Evolutionary conservation across 1,284 basidiomycete genomes (phyloP).

Genomic region (Leccinum insolens): DNA sequence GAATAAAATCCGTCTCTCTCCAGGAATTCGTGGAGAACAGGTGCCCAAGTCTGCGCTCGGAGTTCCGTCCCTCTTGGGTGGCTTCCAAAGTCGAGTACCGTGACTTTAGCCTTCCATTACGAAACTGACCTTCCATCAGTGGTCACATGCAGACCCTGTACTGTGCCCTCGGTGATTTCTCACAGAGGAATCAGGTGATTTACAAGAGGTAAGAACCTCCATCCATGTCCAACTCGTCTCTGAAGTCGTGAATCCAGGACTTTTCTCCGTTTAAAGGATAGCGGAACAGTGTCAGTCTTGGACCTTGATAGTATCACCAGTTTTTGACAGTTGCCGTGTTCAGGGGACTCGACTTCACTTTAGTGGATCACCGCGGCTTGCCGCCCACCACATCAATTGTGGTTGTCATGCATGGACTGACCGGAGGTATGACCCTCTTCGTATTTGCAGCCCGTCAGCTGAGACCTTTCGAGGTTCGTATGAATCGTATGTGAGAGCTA

Average conservation of each 20-base stretch:
- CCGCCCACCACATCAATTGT: conserved; percentile 76
- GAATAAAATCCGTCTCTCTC: conserved; percentile 40
- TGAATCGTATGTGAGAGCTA: conserved; percentile 86
- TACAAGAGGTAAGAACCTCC: conserved; percentile 58
- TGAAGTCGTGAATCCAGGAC: too few relatives aligned
- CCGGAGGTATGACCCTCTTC: conserved; percentile 62
- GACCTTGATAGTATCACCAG: not conserved
- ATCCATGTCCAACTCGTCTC: too few relatives aligned
- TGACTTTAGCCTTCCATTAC: too few relatives aligned
- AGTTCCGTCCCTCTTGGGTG: conserved; percentile 68
- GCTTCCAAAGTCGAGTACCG: conserved; percentile 57
- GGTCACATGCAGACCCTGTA: conserved; percentile 80
- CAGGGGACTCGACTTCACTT: conserved; percentile 78
- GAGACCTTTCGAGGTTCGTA: conserved; percentile 64
- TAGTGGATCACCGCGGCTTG: conserved; percentile 52
- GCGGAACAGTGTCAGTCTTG: conserved; percentile 61
- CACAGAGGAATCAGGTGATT: too few relatives aligned
- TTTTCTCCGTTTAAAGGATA: conserved; percentile 52
- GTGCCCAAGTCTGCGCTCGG: conserved; percentile 58
- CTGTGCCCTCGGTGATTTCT: conserved; percentile 64
- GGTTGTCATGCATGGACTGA: conserved; percentile 84
- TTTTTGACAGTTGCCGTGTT: conserved; percentile 3
- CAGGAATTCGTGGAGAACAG: conserved; percentile 55
- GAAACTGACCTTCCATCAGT: conserved; percentile 37
- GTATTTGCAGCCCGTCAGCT: conserved; percentile 7